Base-by-base conservation (phyloP, 176 grass and related monocot genomes). In the Dendrocalamus sinicus region DNA sequence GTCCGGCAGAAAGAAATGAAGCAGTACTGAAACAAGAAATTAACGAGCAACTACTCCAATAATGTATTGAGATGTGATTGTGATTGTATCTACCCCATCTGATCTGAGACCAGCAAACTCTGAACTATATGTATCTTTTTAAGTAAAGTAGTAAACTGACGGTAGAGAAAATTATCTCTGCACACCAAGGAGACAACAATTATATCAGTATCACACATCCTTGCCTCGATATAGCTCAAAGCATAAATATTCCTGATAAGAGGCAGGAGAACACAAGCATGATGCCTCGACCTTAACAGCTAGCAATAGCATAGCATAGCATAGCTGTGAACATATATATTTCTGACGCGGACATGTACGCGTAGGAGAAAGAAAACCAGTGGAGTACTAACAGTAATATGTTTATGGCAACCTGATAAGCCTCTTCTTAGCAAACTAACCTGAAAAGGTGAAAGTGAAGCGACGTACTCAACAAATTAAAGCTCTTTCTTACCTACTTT, bases 401-500 rank as follows among this genome's bases (percentile, higher is more conserved):
- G 44, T 75, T 30, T 75, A 5, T 54, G 48, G 47, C 72, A 54
- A 54, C 15, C 26, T 54, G 47, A 75, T 72, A 48, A 72, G 22
- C 70, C n/a, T 44, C 76, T 46, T 79, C 58, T 64, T 46, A 41
- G 58, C 67, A 70, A 45, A 10, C 44, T 45, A 72, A 28, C 26
- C 41, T 30, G 60, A 79, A 76, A 76, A 41, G 52, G 37, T 24
- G 46, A 69, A 67, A 81, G 78, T 53, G 63, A 68, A 68, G 53
- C 47, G 6, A 45, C 20, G 12, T 62, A 15, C 19, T 43, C 32
- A 44, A 44, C 22, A 58, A 55, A 51, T 55, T 37, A 51, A 57
- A 72, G 67, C 67, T 45, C 13, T 59, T 71, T 82, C 80, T 70
- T 70, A 24, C 16, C 44, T 80, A 28, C 30, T 68, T 69, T 81